Evolutionary conservation across 2,329 filamentous ascomycete species (phyloP).

Genomic region (Neonectria sp.): DNA sequence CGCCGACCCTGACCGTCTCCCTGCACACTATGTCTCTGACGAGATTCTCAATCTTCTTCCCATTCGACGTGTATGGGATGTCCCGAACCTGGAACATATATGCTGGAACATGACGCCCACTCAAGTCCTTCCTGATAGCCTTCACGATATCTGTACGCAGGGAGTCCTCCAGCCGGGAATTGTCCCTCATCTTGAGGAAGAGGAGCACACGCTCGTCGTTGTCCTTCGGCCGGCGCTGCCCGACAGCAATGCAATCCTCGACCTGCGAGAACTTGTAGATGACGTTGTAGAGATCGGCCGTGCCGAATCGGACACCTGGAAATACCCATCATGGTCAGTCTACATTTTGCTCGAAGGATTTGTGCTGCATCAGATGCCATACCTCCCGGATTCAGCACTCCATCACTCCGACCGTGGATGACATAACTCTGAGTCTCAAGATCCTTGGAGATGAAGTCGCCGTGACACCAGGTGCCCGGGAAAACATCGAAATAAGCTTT

Average conservation of each 20-base stretch:
- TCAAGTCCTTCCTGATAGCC: not conserved
- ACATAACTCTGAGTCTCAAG: not conserved
- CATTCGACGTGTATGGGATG: conserved; percentile 6
- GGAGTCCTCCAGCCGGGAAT: not conserved
- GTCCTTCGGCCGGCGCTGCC: not conserved
- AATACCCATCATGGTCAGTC: conserved; percentile 4
- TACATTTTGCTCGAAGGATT: not conserved
- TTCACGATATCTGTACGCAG: not conserved
- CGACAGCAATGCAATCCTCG: not conserved
- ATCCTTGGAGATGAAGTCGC: conserved; percentile 7
- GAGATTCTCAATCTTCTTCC: conserved; percentile 8
- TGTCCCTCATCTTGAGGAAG: conserved; percentile 8
- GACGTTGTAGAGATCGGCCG: not conserved
- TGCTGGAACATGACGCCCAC: not conserved
- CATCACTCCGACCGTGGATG: conserved; percentile 3
- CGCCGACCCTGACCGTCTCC: conserved; percentile 3
- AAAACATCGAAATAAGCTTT: not conserved
- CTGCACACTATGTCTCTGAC: not conserved
- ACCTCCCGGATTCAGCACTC: conserved; percentile 4
- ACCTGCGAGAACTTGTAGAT: not conserved
- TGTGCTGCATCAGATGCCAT: not conserved
- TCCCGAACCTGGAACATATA: conserved; percentile 3
- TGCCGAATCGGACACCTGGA: conserved; percentile 5
- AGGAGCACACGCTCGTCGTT: conserved; percentile 2
- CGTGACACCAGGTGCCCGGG: conserved; percentile 1